Evolutionary conservation across 1,284 basidiomycete species (phyloP), one percentile per base, ranked within the genome.

Genomic region (Malassezia equina): DNA sequence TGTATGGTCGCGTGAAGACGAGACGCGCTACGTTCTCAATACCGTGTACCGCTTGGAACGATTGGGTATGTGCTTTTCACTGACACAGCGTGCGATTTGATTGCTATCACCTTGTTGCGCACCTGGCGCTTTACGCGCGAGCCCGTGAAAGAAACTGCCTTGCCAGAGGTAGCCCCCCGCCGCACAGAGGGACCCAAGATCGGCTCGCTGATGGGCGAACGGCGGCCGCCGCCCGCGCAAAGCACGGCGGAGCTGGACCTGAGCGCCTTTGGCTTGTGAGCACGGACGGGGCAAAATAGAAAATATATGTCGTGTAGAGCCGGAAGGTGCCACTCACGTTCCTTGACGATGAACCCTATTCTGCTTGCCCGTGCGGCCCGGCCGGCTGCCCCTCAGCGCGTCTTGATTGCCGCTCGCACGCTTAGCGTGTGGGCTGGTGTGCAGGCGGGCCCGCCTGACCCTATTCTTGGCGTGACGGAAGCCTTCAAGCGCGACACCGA

Each of bases 401-500:
- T 24, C 28, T n/a, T 46, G 4, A 2, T 39, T 1, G n/a, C 36
- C 3, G 36, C 36, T n/a, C 34, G 58, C 47, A 51, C 46, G 41
- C 55, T 64, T 60, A 89, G 86, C 29, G 83, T 82, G 34, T 94
- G 90, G 90, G 81, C 86, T 36, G 77, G 81, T 60, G 88, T 94
- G 58, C 82, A 84, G 55, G 84, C 86, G 29, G 90, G 90, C 44
- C 90, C 90, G 63, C 90, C 90, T 31, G 90, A 94, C 76, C 82
- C 90, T 49, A 94, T 94, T 79, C 84, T 94, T 52, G 90, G 89
- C 88, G 84, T 94, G 56, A 85, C 86, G 36, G 90, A 94, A 77
- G 90, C 90, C 24, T 57, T 57, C 81, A 88, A 93, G 73, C 83
- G 83, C 29, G 90, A 96, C 75, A 75, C 81, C 1, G 82, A 81